Base-by-base conservation (phyloP, 352 stramenopile genomes). In the Phytophthora sp. region DNA sequence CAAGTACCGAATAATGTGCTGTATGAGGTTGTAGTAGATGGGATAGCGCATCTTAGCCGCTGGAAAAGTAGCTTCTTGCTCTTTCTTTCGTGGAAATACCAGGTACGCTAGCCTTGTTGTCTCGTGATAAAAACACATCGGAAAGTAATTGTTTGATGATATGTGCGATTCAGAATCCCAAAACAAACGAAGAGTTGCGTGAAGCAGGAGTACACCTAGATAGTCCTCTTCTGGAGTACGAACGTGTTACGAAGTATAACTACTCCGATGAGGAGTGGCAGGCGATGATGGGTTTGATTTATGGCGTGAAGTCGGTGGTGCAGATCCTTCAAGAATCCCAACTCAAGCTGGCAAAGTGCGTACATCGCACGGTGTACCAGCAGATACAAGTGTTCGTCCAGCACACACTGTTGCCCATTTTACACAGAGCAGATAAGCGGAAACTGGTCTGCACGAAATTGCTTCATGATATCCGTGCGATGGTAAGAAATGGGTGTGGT, bases 391-490 rank as follows among this genome's bases (percentile, higher is more conserved):
- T 75, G 24, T 91, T 96, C 58, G 66, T 89, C 5, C 84, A 95
- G 62, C 78, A 89, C 51, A 85, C 81, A 7, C 54, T 95, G 0
- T 51, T 95, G 18, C 76, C 85, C 8, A 84, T 95, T 24, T 59
- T 97, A 0, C 88, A 97, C 58, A 66, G 87, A 52, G 79, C 89
- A 11, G 86, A 96, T 57, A 97, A 97, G 62, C 86, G 91, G 7
- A 93, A 91, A 21, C 49, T 91, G 2, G 60, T 65, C 5, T 88
- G 88, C 53, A 66, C 83, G 4, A 88, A 82, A 37, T 45, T 80
- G 2, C 62, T 96, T 15, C 82, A 95, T 31, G 83, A 96, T 27
- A 63, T 94, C 41, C 75, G 84, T 23, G 49, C 79, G 27, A 72
- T 84, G 49, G 86, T 94, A 63, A 50, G 74, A 60, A 37, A 13